Base-by-base conservation (phyloP, 345 rosid species). In the Citropsis articulata region DNA sequence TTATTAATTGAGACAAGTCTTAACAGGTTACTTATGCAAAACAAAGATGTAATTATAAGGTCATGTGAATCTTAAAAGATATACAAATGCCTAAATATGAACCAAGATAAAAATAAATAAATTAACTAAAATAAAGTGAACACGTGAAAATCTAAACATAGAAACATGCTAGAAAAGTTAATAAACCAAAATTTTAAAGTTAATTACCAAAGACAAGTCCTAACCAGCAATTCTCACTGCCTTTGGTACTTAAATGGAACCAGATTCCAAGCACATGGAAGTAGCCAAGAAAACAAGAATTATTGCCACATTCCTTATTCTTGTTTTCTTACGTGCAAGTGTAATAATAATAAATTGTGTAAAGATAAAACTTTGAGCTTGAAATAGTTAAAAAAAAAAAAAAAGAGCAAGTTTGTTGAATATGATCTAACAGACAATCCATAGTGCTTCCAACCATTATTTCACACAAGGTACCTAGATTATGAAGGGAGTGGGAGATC, bases 391-490 rank as follows among this genome's bases (percentile, higher is more conserved):
- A 42, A 24, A 12, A 19, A 2, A 12, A 18, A 3, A 57, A 28
- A 48, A 33, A 42, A 13, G 12, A 28, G 71, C 62, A 28, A 65
- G 22, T 67, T 67, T 72, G 72, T 73, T 79, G 69, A 65, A 77
- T 62, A 69, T 62, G 66, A 45, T 75, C 79, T 42, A 24, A 33
- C 60, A 30, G 77, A 78, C 73, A 72, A 78, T 6, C 69, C 55
- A 1, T 84, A 75, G 79, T 84, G 83, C 84, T 78, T 77, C 76
- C 86, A 69, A 79, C 81, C 36, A 71, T 28, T 61, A 57, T 70
- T 36, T 40, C 63, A 77, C 42, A 48, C 53, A 71, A 66, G 78
- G 69, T 60, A 40, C 73, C 48, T 57, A 13, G 66, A 72, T 67
- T 64, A 71, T 27, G 71, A 76, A 66, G 65, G 66, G 56, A 63